These are phyloP conservation scores for Aspergillus pseudoglaucus DNA, from an alignment of 2,329 filamentous ascomycete species.

Conservation along the genomic window DNA sequence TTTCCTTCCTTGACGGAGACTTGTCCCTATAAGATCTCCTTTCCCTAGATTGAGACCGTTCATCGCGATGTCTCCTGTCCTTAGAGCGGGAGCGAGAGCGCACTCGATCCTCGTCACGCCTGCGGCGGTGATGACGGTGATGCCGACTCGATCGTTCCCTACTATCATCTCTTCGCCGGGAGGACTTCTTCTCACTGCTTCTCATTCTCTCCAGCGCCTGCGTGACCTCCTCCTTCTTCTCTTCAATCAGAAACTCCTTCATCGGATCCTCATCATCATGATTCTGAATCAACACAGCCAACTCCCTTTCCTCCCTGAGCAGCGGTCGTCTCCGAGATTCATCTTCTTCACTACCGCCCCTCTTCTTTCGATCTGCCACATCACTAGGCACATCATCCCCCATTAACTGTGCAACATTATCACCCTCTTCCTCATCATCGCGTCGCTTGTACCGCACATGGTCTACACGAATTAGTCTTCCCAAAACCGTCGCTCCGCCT, in stretches of 20 bases:
- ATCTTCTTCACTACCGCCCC: slow-evolving; percentile 29
- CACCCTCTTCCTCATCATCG: slow-evolving; percentile 58
- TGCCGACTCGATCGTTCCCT: slow-evolving; percentile 39
- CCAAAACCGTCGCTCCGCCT: slow-evolving; percentile 75
- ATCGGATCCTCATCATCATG: slow-evolving; percentile 97
- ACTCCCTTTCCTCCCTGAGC: slow-evolving; percentile 74
- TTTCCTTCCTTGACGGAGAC: slow-evolving; percentile 22
- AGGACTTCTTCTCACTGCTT: slow-evolving; percentile 43
- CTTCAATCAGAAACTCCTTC: slow-evolving; percentile 82
- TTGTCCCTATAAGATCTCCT: slow-evolving; percentile 16
- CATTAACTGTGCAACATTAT: slow-evolving; percentile 45
- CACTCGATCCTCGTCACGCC: slow-evolving; percentile 20
- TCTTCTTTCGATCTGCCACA: slow-evolving; percentile 27
- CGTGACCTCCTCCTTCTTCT: slow-evolving; percentile 84
- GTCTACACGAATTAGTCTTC: slow-evolving; percentile 76
- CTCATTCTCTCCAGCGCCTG: slow-evolving; percentile 56
- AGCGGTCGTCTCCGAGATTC: slow-evolving; percentile 50
- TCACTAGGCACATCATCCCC: slow-evolving; percentile 41
- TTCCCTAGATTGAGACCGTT: slow-evolving; percentile 21
- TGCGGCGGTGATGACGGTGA: slow-evolving; percentile 40
- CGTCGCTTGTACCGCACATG: slow-evolving; percentile 86
- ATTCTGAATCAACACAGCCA: slow-evolving; percentile 66
- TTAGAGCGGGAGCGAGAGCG: slow-evolving; percentile 18
- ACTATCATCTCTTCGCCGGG: slow-evolving; percentile 24
- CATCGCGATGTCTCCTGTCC: slow-evolving; percentile 24